Percentiles rank a stretch among this genome's conserved stretches.
phyloP scores from a whole-genome alignment of 2,329 filamentous ascomycete species.

The Colletotrichum tabaci region DNA sequence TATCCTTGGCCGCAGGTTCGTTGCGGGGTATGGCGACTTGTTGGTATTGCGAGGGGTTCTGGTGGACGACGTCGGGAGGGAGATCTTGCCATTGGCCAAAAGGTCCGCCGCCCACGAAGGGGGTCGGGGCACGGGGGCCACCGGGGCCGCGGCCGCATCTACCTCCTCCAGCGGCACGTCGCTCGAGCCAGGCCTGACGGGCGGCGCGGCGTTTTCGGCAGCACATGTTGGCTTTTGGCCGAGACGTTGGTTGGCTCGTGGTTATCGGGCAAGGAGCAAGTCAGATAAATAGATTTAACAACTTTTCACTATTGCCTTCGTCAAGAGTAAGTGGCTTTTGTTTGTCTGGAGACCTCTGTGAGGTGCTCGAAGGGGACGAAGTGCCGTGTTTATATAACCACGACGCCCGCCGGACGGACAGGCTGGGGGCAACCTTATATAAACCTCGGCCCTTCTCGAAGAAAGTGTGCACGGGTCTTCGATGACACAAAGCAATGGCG shows the following conservation, averaged over 20 bases:
- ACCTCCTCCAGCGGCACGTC: slow-evolving; percentile 19
- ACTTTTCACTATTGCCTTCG: background rate
- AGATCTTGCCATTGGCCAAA: slow-evolving; percentile 21
- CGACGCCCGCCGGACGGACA: background rate
- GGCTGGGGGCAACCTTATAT: background rate
- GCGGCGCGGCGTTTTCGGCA: slow-evolving; percentile 36
- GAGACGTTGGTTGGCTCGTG: background rate
- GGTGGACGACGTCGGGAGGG: slow-evolving; percentile 5
- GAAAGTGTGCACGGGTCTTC: slow-evolving; percentile 1
- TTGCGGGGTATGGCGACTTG: background rate
- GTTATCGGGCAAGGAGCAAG: background rate
- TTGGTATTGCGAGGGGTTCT: background rate
- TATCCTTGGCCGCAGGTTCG: background rate
- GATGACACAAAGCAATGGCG: slow-evolving; percentile 13
- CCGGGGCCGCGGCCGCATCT: slow-evolving; percentile 17
- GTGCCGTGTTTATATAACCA: background rate
- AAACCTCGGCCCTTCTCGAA: background rate
- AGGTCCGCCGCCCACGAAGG: slow-evolving; percentile 24
- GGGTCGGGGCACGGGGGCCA: slow-evolving; percentile 12
- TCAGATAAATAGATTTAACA: background rate
- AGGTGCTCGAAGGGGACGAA: background rate
- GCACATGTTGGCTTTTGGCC: slow-evolving; percentile 5
- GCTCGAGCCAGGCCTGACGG: slow-evolving; percentile 37
- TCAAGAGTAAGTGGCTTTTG: too few species aligned
- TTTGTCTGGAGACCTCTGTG: too few species aligned